These are phyloP conservation scores for Phytophthora macrochlamydospora DNA, from an alignment of 352 stramenopile species.

Conservation along the genomic window DNA sequence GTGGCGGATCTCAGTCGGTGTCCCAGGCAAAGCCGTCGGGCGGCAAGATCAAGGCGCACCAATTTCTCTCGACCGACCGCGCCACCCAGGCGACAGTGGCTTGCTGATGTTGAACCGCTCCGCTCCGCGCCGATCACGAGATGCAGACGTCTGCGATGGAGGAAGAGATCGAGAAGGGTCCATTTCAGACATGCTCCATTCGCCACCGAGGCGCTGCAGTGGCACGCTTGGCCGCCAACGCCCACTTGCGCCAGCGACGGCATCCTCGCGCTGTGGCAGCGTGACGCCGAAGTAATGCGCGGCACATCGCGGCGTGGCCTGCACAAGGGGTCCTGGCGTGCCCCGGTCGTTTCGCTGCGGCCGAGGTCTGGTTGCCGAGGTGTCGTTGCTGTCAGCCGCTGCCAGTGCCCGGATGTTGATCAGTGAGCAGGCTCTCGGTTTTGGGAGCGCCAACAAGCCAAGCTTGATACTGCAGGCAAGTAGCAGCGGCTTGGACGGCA, in stretches of 20 bases:
- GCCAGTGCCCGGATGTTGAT: neutral
- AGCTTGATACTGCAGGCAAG: too few species aligned
- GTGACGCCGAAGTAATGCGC: neutral
- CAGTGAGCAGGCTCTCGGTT: neutral
- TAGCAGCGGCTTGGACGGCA: neutral
- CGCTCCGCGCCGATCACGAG: neutral
- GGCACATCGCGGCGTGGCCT: neutral
- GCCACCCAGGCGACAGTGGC: neutral
- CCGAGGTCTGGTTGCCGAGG: too few species aligned
- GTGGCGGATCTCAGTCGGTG: neutral
- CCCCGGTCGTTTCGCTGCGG: neutral
- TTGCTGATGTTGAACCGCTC: conserved; percentile 3
- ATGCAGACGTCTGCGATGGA: neutral
- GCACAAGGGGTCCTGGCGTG: neutral
- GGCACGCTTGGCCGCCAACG: neutral
- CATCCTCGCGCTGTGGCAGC: neutral
- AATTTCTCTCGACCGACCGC: too few species aligned
- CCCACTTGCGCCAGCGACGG: neutral
- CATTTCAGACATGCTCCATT: neutral
- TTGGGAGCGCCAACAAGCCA: too few species aligned
- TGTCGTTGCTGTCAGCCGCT: too few species aligned
- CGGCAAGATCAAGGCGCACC: neutral
- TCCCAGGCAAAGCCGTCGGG: neutral
- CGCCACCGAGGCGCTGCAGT: neutral
- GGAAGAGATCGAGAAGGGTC: neutral